Evolutionary conservation across 352 stramenopile species (phyloP).

Genomic region (Pythium utonaiense): DNA sequence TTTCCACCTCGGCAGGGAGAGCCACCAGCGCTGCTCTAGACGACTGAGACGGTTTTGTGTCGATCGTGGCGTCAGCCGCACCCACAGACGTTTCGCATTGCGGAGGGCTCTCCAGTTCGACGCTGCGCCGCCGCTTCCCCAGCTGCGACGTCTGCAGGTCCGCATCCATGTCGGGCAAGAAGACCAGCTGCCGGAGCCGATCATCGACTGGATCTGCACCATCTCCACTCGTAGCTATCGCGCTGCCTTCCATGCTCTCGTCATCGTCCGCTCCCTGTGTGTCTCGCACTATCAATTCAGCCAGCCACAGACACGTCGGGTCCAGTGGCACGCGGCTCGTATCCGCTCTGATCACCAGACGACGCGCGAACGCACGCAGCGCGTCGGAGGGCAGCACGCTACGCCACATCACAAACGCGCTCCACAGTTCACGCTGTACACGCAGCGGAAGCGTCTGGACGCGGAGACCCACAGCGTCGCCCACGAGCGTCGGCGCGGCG

Average conservation of each 20-base stretch:
- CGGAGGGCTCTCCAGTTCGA: neutral
- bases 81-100: neutral
- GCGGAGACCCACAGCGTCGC: constrained; percentile 27
- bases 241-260: neutral
- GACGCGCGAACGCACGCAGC: constrained; percentile 3
- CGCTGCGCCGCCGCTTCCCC: neutral
- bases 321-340: neutral
- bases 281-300: constrained; percentile 3
- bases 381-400: neutral
- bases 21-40: neutral
- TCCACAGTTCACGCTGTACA: constrained; percentile 62
- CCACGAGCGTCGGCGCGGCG: constrained; percentile 18
- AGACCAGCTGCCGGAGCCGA: neutral
- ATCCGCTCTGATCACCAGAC: constrained; percentile 10
- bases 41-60: neutral
- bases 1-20: constrained; percentile 35
- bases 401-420: constrained; percentile 30
- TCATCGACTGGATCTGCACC: neutral
- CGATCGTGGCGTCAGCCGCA: no score
- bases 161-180: neutral
- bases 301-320: constrained; percentile 14
- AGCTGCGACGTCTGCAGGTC: neutral
- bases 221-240: neutral
- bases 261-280: neutral
- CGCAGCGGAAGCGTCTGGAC: constrained; percentile 36